Evolutionary conservation across 331 rosid genomes (phyloP).

Genomic region (Malus hybrid): DNA sequence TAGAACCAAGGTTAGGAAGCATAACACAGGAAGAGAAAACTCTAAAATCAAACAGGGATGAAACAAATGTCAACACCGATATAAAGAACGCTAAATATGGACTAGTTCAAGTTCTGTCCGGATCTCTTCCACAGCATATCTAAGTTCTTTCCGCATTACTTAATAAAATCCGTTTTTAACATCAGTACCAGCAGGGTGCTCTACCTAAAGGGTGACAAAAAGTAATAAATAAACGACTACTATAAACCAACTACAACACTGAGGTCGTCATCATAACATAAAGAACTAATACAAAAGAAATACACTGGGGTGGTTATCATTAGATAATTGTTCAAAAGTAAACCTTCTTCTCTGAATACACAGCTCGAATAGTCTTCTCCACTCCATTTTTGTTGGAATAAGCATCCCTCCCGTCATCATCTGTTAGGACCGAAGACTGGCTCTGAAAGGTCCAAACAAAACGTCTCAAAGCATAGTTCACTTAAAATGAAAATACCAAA

Average conservation of each 20-base stretch:
- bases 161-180: constrained; percentile 37
- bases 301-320: constrained; percentile 9
- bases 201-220: constrained; percentile 40
- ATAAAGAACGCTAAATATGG: constrained; percentile 20
- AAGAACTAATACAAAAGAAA: constrained; percentile 9
- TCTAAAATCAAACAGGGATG: neutral
- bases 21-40: neutral
- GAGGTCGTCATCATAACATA: constrained; percentile 8
- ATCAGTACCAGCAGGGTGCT: constrained; percentile 30
- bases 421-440: constrained; percentile 79
- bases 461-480: neutral
- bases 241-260: constrained; percentile 3
- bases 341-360: constrained; percentile 53
- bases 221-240: constrained; percentile 15
- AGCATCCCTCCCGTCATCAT: constrained; percentile 64
- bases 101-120: constrained; percentile 59
- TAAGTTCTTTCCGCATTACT: constrained; percentile 54
- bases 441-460: constrained; percentile 52
- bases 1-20: constrained; percentile 13
- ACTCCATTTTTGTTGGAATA: constrained; percentile 35
- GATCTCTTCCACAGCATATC: constrained; percentile 46
- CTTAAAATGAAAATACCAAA: constrained; percentile 2
- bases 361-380: constrained; percentile 43
- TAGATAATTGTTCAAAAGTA: neutral
- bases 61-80: neutral